These are phyloP conservation scores for Nakazawaea populi DNA, from an alignment of 805 yeast genomes.

Conservation along the genomic window DNA sequence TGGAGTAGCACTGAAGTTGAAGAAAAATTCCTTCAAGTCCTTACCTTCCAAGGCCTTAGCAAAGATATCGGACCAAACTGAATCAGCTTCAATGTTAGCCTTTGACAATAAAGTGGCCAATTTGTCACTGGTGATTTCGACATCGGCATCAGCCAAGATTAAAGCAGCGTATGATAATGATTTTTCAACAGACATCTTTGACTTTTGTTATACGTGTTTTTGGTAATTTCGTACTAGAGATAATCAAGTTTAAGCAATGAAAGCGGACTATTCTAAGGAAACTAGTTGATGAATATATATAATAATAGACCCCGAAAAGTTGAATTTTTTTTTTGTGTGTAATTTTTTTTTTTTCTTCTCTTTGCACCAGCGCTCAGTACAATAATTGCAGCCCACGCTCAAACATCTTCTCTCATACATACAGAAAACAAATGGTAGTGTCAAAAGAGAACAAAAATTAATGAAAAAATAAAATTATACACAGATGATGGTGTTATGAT, in stretches of 20 bases:
- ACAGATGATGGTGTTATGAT: no score
- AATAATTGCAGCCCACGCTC: no score
- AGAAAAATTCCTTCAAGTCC: slow-evolving; percentile 64
- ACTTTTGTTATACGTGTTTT: not conserved
- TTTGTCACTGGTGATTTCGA: slow-evolving; percentile 85
- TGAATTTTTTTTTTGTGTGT: not conserved
- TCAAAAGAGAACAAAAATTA: no score
- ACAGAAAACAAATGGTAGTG: no score
- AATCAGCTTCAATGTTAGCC: slow-evolving; percentile 74
- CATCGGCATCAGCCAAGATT: slow-evolving; percentile 94
- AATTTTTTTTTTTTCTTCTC: not conserved
- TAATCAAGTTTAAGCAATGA: slow-evolving; percentile 36
- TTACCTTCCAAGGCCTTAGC: slow-evolving; percentile 81
- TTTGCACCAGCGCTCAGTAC: no score
- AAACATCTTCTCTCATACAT: no score
- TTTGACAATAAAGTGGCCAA: slow-evolving; percentile 65
- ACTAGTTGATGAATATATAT: not conserved
- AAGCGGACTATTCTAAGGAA: slow-evolving; percentile 32
- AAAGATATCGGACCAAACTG: slow-evolving; percentile 76
- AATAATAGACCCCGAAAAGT: not conserved
- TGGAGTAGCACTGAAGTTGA: slow-evolving; percentile 46
- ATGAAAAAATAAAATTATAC: no score
- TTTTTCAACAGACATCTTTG: slow-evolving; percentile 73
- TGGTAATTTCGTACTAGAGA: slow-evolving; percentile 22
- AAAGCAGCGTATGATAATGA: slow-evolving; percentile 97